Percentiles rank a stretch among this genome's conserved stretches.
Evolutionary conservation across 1,284 basidiomycete species (phyloP).

Genomic region (Ustilago trichophora): DNA sequence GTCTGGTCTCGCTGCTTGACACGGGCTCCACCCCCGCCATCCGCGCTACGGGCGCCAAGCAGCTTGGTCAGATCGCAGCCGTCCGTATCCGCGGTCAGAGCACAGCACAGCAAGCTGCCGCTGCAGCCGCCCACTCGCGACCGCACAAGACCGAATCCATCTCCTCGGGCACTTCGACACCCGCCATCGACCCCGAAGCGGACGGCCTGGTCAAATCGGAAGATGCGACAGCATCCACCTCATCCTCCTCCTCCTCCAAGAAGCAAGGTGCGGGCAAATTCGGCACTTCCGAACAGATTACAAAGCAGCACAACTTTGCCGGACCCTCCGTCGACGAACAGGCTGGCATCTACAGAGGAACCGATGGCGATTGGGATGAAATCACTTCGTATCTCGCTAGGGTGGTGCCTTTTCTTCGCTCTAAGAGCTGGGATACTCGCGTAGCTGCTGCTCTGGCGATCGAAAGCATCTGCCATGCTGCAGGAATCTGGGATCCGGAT

Average conservation of each 20-base stretch:
- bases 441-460: conserved; percentile 83
- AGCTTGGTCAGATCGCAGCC: conserved; percentile 83
- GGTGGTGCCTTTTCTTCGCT: conserved; percentile 87
- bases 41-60: conserved; percentile 87
- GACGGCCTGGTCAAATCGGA: conserved; percentile 35
- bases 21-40: conserved; percentile 86
- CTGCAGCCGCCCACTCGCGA: conserved; percentile 16
- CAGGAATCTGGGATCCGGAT: conserved; percentile 76
- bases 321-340: conserved; percentile 26
- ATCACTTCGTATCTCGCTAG: conserved; percentile 67
- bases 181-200: conserved; percentile 32
- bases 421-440: conserved; percentile 85
- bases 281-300: conserved; percentile 43
- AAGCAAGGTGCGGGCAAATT: conserved; percentile 23
- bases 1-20: conserved; percentile 87
- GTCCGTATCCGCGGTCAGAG: conserved; percentile 69
- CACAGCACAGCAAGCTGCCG: conserved; percentile 37
- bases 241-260: too few species aligned
- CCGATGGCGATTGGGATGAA: conserved; percentile 78
- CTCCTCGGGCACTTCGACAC: conserved; percentile 40
- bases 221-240: conserved; percentile 10
- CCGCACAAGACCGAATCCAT: conserved; percentile 16
- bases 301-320: conserved; percentile 36
- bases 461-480: conserved; percentile 82
- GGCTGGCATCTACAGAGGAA: conserved; percentile 55